These are phyloP conservation scores for Monotropa hypopitys DNA, from an alignment of 179 eudicot genomes.

Conservation along the genomic window DNA sequence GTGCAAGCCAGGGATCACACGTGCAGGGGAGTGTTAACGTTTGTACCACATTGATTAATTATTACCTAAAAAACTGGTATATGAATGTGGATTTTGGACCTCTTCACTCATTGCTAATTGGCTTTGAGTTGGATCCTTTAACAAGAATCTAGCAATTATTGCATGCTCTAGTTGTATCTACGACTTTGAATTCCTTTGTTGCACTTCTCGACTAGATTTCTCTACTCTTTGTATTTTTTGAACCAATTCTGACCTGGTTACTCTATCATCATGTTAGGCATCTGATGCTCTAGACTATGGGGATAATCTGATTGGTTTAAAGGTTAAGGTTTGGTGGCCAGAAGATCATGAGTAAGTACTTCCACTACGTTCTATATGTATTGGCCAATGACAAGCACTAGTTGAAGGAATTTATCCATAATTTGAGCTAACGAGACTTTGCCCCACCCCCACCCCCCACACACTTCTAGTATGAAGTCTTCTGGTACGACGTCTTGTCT, in stretches of 20 bases:
- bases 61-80: too few species aligned
- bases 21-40: too few species aligned
- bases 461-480: too few species aligned
- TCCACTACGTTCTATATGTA: background rate
- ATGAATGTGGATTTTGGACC: too few species aligned
- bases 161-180: background rate
- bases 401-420: background rate
- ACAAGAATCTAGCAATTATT: background rate
- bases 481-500: background rate
- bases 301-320: conserved; percentile 43
- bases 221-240: background rate
- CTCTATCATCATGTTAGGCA: conserved; percentile 29
- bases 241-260: conserved; percentile 2
- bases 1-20: too few species aligned
- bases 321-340: conserved; percentile 82
- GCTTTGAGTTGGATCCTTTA: too few species aligned
- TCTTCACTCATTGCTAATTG: too few species aligned
- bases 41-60: background rate
- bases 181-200: background rate
- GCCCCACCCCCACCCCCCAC: too few species aligned
- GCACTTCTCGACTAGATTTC: background rate
- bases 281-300: conserved; percentile 24
- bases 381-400: background rate
- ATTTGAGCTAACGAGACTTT: background rate
- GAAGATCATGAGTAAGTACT: conserved; percentile 52